Conservation (phyloP, 257 asterid genomes). For the Craterostigma plantagineum region DNA sequence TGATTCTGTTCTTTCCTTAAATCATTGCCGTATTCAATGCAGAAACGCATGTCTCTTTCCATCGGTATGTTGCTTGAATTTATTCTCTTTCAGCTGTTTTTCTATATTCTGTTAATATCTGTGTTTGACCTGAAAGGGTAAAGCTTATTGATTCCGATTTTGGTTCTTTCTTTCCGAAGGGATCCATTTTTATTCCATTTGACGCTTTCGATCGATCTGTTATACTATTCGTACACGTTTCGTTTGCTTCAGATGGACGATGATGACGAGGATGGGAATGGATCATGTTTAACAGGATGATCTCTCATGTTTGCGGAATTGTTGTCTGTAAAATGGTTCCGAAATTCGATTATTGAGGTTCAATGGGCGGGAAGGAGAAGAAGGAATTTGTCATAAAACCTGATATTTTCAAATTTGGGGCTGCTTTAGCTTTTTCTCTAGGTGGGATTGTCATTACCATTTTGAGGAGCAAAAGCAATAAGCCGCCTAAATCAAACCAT, state of each 20-base stretch:
- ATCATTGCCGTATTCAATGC: constrained; percentile 9
- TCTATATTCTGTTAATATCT: too few species aligned
- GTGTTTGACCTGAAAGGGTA: too few species aligned
- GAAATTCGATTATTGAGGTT: constrained; percentile 6
- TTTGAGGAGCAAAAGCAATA: constrained; percentile 21
- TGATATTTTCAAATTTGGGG: constrained; percentile 45
- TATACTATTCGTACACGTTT: background rate
- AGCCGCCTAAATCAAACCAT: constrained; percentile 24
- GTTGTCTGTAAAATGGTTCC: background rate
- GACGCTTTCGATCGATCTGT: background rate
- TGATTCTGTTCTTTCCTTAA: too few species aligned
- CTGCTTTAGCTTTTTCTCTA: constrained; percentile 46
- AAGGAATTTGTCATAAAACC: constrained; percentile 26
- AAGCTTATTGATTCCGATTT: too few species aligned
- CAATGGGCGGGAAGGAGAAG: constrained; percentile 36
- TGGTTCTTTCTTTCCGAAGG: too few species aligned
- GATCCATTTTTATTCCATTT: too few species aligned
- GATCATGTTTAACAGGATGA: constrained; percentile 1
- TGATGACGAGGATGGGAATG: constrained; percentile 14
- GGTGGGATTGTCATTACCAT: constrained; percentile 60
- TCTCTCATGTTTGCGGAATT: constrained; percentile 6
- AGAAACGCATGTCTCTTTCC: constrained; percentile 10
- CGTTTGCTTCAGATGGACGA: constrained; percentile 24
- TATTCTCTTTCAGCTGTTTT: background rate
- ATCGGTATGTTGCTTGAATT: constrained; percentile 10